Base-by-base conservation (phyloP, 805 yeast genomes). In the Yarrowia hollandica region DNA sequence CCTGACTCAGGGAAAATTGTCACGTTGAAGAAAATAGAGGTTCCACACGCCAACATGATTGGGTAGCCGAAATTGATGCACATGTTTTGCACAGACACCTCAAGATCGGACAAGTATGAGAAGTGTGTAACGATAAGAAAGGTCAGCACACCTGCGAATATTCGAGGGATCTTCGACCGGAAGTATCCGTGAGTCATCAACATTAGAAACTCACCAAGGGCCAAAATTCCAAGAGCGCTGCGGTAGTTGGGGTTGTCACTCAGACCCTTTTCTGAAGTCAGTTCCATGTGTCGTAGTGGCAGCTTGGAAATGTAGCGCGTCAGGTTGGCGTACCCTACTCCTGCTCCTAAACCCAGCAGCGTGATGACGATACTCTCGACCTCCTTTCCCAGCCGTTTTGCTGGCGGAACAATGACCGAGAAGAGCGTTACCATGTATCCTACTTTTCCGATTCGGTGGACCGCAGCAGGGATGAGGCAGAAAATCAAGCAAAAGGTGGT, bases 1-100 rank as follows among this genome's bases (percentile, higher is more conserved):
- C 83, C 83, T 66, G 78, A 77, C 61, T 80, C 83, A 1, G 83
- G 83, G 62, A 77, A 79, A 11, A 80, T 61, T 1, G 69, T 31
- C 37, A 80, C 50, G 60, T 78, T 79, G 66, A 78, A 73, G 23
- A 74, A 69, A n/a, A 78, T 60, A 0, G 79, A 71, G 60, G 78
- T 66, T 0, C 76, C 79, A 33, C 78, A 75, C 21, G 81, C 82
- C 18, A 78, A 30, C 42, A 76, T 73, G 60, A 79, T 75, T 0
- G 83, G 83, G 0, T 71, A 68, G 3, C 77, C 69, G 60, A 69
- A 79, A 8, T 71, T 68, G 35, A 69, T 66, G 5, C 75, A 74
- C n/a, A 74, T 67, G 1, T 60, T 62, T 0, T 64, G 71, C 1
- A 77, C 69, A n/a, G 68, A 46, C 7, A 65, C 65, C 1, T 60